Base-by-base conservation (phyloP, 306 rosid species). In the Clitoria ternatea region DNA sequence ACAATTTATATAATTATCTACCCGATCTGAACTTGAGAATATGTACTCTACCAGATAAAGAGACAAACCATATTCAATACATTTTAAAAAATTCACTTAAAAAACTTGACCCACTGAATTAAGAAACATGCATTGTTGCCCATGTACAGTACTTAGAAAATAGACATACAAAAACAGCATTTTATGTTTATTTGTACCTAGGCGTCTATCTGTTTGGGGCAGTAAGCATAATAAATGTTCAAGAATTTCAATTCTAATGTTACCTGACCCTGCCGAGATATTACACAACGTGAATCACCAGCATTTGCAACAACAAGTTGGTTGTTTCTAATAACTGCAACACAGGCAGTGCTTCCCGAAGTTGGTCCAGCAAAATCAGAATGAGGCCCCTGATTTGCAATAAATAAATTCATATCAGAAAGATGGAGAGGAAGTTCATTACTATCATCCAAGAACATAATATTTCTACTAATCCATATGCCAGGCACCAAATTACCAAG, bases 271-370 rank as follows among this genome's bases (percentile, higher is more conserved):
- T 87, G 89, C 75, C 99, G 84, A 20, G 97, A 94, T 50, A 94
- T 80, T 72, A 94, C 99, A 82, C 97, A 91, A 4, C 97, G 97
- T 17, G 99, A 94, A 83, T 94, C 99, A 23, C 99, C 99, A 64
- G 99, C 97, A 87, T 94, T 94, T 53, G 96, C 99, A 70, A 94
- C 96, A 75, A 94, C 1, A 45, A 94, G 87, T 68, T 83, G 85
- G 66, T 83, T 89, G 85, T 87, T 85, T 88, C 92, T 80, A 54
- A 91, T 76, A 70, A 89, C 75, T 33, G 97, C 96, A 80, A 94
- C 99, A 77, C 99, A 94, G 55, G 99, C 96, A 5, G 99, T 94
- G 89, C 97, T 67, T 70, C 99, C 99, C 19, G 99, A 91, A 62
- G 95, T 91, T 72, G 99, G 99, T 61, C 99, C 99, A 61, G 82